Evolutionary conservation across 106 monocot genomes (phyloP).

Genomic region (Platanthera guangdongensis): DNA sequence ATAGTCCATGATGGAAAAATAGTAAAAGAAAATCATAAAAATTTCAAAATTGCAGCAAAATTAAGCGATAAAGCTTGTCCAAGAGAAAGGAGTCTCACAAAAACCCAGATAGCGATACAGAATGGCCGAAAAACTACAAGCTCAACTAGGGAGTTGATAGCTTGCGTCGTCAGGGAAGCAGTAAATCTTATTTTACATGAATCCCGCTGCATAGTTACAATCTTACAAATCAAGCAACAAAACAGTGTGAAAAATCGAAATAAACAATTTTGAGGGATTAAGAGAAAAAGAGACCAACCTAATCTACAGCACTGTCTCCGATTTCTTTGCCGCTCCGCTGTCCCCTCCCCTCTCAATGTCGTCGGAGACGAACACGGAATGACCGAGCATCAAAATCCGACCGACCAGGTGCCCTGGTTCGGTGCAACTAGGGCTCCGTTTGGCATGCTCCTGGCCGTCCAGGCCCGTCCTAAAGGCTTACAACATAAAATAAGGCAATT

Average conservation of each 20-base stretch:
- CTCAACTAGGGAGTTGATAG: not conserved
- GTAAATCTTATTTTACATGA: not conserved
- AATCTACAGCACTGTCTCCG: not conserved
- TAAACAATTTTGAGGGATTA: not conserved
- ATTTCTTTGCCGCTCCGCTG: not conserved
- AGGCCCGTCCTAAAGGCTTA: no score
- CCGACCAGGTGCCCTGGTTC: no score
- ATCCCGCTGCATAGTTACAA: not conserved
- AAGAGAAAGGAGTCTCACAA: not conserved
- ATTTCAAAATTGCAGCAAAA: not conserved
- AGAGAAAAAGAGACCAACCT: not conserved
- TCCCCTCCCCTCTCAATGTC: not conserved
- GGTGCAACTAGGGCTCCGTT: no score
- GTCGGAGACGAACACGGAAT: no score
- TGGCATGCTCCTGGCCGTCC: no score
- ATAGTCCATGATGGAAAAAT: not conserved
- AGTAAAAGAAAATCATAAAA: not conserved
- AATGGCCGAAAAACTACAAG: not conserved
- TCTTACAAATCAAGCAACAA: not conserved
- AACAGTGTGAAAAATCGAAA: not conserved
- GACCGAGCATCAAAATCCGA: no score
- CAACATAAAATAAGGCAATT: no score
- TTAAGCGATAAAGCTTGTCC: not conserved
- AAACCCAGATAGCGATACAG: not conserved
- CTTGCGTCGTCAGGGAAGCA: not conserved